A percentile compares a stretch with the other conserved stretches of the same genome.
phyloP scores from a whole-genome alignment of 1,139 yeast species.

The Casaregolazyma suthepensis region DNA sequence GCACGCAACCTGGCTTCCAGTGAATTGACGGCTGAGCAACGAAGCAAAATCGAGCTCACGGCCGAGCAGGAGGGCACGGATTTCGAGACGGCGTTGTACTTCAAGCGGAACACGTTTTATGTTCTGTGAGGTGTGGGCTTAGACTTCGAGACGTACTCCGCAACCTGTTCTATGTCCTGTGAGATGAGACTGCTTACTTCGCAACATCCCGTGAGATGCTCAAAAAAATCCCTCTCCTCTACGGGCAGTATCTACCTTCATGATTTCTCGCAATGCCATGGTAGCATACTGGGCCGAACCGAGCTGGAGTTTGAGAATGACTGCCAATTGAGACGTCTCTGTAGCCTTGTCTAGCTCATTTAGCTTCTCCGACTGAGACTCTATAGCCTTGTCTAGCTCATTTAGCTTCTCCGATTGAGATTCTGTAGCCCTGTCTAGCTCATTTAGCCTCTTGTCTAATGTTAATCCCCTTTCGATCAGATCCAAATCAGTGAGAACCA shows the following conservation, averaged over 20 bases:
- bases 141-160: slow-evolving; percentile 8
- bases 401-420: slow-evolving; percentile 49
- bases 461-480: slow-evolving; percentile 42
- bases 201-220: no score
- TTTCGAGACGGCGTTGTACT: slow-evolving; percentile 8
- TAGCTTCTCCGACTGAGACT: slow-evolving; percentile 50
- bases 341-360: slow-evolving; percentile 20
- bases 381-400: slow-evolving; percentile 23
- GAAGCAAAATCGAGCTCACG: slow-evolving; percentile 3
- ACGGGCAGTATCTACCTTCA: slow-evolving; percentile 76
- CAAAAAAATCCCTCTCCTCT: slow-evolving; percentile 40
- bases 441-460: slow-evolving; percentile 15
- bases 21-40: slow-evolving; percentile 8
- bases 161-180: slow-evolving; percentile 7
- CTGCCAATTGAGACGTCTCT: slow-evolving; percentile 55
- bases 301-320: slow-evolving; percentile 68
- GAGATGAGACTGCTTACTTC: no score
- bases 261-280: slow-evolving; percentile 90
- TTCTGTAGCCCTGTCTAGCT: slow-evolving; percentile 23
- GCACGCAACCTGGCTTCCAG: slow-evolving; percentile 4
- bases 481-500: slow-evolving; percentile 80
- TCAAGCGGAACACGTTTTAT: slow-evolving; percentile 7
- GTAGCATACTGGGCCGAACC: slow-evolving; percentile 94
- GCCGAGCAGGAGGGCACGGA: slow-evolving; percentile 11
- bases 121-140: slow-evolving; percentile 6